Conservation (phyloP, 2,329 filamentous ascomycete species). For the Corniculantispora saksenae region DNA sequence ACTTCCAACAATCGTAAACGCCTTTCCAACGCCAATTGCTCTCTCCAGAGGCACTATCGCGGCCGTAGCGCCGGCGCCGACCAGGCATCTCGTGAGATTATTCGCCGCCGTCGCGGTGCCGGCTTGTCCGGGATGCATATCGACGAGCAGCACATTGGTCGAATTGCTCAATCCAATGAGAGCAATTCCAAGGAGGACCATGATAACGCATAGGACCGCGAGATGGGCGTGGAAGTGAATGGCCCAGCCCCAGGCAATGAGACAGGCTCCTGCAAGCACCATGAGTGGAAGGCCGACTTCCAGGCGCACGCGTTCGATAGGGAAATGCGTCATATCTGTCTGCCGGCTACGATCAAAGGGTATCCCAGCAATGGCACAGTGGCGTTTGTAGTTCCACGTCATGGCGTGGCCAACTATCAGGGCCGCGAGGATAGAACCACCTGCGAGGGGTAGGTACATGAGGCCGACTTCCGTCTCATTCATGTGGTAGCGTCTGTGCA, state of each 20-base stretch:
- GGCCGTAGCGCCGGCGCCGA: slow-evolving; percentile 55
- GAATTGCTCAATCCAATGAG: slow-evolving; percentile 58
- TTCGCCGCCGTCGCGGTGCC: slow-evolving; percentile 58
- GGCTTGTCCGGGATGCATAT: slow-evolving; percentile 54
- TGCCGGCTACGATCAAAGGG: slow-evolving; percentile 54
- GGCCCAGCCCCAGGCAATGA: slow-evolving; percentile 56
- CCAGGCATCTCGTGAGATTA: slow-evolving; percentile 56
- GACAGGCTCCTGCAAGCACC: slow-evolving; percentile 46
- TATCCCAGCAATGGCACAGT: slow-evolving; percentile 55
- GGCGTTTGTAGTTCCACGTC: slow-evolving; percentile 67
- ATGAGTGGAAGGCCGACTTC: slow-evolving; percentile 54
- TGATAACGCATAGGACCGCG: slow-evolving; percentile 48
- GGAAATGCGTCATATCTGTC: slow-evolving; percentile 49
- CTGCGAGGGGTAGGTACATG: slow-evolving; percentile 53
- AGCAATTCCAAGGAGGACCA: slow-evolving; percentile 48
- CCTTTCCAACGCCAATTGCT: slow-evolving; percentile 52
- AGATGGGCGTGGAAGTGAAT: slow-evolving; percentile 44
- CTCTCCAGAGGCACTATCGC: slow-evolving; percentile 54
- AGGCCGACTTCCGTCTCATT: slow-evolving; percentile 56
- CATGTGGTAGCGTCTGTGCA: slow-evolving; percentile 58
- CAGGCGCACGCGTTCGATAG: slow-evolving; percentile 53
- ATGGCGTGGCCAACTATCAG: slow-evolving; percentile 54
- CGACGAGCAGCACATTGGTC: slow-evolving; percentile 54
- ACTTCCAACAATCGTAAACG: slow-evolving; percentile 49
- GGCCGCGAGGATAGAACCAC: slow-evolving; percentile 49